Base-by-base conservation (phyloP, 768 basidiomycete genomes). In the Tricholoma furcatifolium region DNA sequence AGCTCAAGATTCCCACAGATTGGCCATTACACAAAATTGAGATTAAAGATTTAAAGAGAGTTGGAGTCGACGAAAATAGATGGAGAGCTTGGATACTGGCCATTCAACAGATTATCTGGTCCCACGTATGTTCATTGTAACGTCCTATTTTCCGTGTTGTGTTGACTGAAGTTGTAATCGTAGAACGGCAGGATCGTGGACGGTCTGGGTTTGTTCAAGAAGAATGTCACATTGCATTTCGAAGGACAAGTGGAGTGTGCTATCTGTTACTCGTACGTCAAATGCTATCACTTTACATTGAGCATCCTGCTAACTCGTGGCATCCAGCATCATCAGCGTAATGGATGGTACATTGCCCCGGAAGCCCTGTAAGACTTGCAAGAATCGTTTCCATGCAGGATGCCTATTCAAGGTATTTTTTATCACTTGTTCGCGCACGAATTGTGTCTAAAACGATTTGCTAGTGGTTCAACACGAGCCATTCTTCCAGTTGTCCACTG, bases 181-280 rank as follows among this genome's bases (percentile, higher is more conserved):
- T 39, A 97, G 94, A 94, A 93, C 60, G 94, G 95, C 6, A 81
- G 87, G 44, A 87, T 99, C 24, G 77, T 91, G 9, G 97, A 98
- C 64, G 94, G 91, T 0, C 67, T 98, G 17, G 79, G 81, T 5
- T 72, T 96, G 53, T 98, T 98, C 80, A 95, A 94, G 71, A 92
- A 89, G 70, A 98, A 98, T 64, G 93, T 95, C 40, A 77, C 84
- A 0, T 77, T 91, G 17, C 93, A 98, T 67, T 99, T 98, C 63
- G 92, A 96, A 58, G 96, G 96, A 6, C 88, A 94, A 66, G 90
- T 91, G 2, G 93, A 96, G 61, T 99, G 97, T 68, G 92, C 96
- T 1, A 98, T 99, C 54, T 96, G 93, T 63, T 96, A 95, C 67
- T 92, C 91, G 88, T 93, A 61, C 64, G 88, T 66, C 50, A 38